These are phyloP conservation scores for Camellia lanceoleosa DNA, from an alignment of 148 eudicot species.

Conservation along the genomic window DNA sequence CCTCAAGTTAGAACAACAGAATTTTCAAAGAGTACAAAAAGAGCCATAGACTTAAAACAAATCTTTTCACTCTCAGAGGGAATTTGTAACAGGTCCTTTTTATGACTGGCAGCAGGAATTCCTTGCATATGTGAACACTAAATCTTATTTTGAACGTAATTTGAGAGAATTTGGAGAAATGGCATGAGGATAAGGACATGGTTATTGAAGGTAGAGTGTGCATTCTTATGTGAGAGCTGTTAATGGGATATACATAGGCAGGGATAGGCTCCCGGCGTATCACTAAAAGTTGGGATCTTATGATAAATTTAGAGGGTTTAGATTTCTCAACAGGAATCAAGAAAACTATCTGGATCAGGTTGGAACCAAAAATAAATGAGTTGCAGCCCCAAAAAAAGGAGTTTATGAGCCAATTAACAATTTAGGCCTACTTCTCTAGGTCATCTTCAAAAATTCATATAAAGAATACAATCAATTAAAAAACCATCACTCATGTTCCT, in stretches of 20 bases:
- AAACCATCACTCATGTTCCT: not conserved
- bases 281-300: not conserved
- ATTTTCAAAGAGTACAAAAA: not conserved
- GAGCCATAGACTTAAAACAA: not conserved
- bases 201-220: not conserved
- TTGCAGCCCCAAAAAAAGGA: not conserved
- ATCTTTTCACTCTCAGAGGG: not conserved
- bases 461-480: no score
- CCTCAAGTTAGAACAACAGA: not conserved
- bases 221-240: not conserved
- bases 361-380: not conserved
- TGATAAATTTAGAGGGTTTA: not conserved
- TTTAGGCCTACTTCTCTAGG: not conserved
- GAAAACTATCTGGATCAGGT: no score
- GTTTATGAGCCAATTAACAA: not conserved
- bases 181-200: not conserved
- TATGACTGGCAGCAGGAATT: not conserved
- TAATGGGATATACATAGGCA: not conserved
- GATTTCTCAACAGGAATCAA: no score
- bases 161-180: not conserved
- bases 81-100: not conserved
- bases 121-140: not conserved
- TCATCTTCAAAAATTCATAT: no score
- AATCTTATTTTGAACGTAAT: not conserved
- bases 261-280: no score